Conservation (phyloP, 257 asterid species). For the Primulina huaijiensis region DNA sequence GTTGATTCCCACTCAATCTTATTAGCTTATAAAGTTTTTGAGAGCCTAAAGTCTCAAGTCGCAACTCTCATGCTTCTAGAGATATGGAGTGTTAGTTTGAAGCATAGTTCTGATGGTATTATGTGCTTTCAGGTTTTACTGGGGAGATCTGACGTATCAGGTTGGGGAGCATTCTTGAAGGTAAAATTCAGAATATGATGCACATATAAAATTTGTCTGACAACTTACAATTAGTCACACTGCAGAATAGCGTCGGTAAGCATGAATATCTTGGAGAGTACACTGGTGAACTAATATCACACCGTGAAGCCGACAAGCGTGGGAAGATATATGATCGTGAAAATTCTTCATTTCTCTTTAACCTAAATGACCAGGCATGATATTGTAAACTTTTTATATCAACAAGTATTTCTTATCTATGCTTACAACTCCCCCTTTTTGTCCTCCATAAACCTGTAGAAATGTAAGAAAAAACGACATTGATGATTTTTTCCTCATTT, state of each 20-base stretch:
- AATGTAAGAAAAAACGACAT: constrained; percentile 7
- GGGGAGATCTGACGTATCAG: constrained; percentile 91
- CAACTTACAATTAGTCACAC: constrained; percentile 27
- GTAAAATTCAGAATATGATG: constrained; percentile 35
- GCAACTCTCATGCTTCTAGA: not conserved
- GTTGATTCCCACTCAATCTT: not conserved
- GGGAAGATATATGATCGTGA: constrained; percentile 97
- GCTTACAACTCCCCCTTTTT: not conserved
- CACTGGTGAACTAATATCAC: constrained; percentile 93
- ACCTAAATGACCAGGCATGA: constrained; percentile 82
- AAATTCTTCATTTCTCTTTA: constrained; percentile 88
- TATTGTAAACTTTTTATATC: constrained; percentile 8
- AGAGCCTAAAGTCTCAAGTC: not conserved
- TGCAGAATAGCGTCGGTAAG: constrained; percentile 84
- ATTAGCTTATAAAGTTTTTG: not conserved
- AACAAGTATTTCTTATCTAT: not conserved
- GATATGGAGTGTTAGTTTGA: not conserved
- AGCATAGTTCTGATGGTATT: constrained; percentile 17
- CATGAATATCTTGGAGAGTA: constrained; percentile 97
- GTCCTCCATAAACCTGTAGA: not conserved
- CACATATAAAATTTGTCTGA: constrained; percentile 5
- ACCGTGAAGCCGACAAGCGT: constrained; percentile 99
- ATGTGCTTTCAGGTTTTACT: constrained; percentile 61
- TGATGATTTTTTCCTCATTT: constrained; percentile 20
- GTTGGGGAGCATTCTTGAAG: constrained; percentile 99